Base-by-base conservation (phyloP, 2,329 filamentous ascomycete species). In the Pseudonectria foliicola region DNA sequence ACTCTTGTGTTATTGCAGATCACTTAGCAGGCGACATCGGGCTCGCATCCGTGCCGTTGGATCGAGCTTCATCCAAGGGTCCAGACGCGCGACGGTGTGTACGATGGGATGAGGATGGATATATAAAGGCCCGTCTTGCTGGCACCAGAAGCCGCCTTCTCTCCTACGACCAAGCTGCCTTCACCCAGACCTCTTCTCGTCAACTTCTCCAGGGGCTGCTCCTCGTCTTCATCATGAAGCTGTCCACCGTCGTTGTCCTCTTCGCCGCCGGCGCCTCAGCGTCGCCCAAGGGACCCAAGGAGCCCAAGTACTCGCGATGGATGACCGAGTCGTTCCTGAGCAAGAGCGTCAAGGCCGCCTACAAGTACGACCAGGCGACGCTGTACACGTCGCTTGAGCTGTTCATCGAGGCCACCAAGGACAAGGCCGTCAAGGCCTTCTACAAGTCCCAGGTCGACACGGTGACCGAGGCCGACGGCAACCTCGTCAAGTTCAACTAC, bases 281-380 rank as follows among this genome's bases (percentile, higher is more conserved):
- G 11, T 13, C 40, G 12, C n/a, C n/a, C n/a, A n/a, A n/a, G n/a
- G 13, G 37, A 2, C 16, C 25, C 24, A 37, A 43, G 13, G 27
- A 16, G 1, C 41, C 42, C 10, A 21, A 21, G 10, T 61, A 61
- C 30, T 50, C 62, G 1, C 37, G 46, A 8, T 56, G 51, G 52
- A 63, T 72, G 60, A 62, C 68, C 7, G 60, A 68, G 34, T 72
- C 69, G 2, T 67, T 70, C 45, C 64, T 72, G 34, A 47, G 53
- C 39, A 55, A 58, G 44, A 57, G 59, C 16, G 57, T 68, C 3
- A 38, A 52, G 5, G 50, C 63, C 0, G 61, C 60, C 10, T 60
- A 60, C 33, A 54, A 60, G 39, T 71, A 72, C 43, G 61, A 61
- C 13, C 53, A 68, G 38, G 64, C 62, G 3, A 66, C 68, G 5